Evolutionary conservation across 2,329 filamentous ascomycete species (phyloP).

Genomic region (Hymenoscyphus scutula): DNA sequence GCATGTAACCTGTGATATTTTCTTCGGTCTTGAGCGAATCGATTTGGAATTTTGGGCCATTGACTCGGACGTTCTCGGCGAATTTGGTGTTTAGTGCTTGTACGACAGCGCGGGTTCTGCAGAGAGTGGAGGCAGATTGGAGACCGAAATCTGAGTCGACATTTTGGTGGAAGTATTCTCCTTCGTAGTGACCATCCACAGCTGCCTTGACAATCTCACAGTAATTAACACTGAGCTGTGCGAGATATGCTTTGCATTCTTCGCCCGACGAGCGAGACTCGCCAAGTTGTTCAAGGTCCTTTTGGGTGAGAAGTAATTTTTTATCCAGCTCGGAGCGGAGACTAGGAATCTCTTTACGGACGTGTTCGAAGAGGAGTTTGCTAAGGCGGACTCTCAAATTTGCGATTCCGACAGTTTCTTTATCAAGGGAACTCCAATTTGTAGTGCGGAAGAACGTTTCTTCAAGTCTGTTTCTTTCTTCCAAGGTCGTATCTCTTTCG

Average conservation of each 20-base stretch:
- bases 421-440: slow-evolving; percentile 28
- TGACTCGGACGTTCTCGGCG: background rate
- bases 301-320: slow-evolving; percentile 12
- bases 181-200: slow-evolving; percentile 19
- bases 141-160: slow-evolving; percentile 3
- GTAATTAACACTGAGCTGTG: slow-evolving; percentile 9
- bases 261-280: slow-evolving; percentile 6
- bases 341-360: slow-evolving; percentile 16
- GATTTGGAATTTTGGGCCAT: slow-evolving; percentile 15
- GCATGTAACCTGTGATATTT: no score
- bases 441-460: slow-evolving; percentile 28
- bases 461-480: slow-evolving; percentile 27
- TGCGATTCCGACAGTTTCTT: slow-evolving; percentile 9
- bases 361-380: slow-evolving; percentile 15
- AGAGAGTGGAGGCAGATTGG: background rate
- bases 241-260: slow-evolving; percentile 13
- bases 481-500: slow-evolving; percentile 34
- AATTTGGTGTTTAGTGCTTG: slow-evolving; percentile 16
- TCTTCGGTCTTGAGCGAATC: no score
- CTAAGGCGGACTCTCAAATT: slow-evolving; percentile 5
- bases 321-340: slow-evolving; percentile 30
- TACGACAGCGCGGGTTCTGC: slow-evolving; percentile 14
- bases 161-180: slow-evolving; percentile 12
- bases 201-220: slow-evolving; percentile 13
- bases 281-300: slow-evolving; percentile 12